Conservation (phyloP, 1,139 yeast genomes). For the Yamadazyma songkhlaensis region DNA sequence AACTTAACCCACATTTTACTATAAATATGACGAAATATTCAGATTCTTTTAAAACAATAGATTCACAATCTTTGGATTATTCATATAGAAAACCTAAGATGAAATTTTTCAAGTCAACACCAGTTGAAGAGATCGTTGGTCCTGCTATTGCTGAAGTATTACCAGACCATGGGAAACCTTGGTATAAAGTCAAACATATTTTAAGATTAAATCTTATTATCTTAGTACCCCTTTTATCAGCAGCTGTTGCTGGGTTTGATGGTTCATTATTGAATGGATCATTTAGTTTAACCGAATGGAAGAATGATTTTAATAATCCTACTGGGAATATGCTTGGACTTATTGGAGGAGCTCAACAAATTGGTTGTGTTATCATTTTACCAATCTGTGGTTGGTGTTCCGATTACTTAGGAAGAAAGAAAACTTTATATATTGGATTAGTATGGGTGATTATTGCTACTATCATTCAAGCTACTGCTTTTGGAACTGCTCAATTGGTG, state of each 20-base stretch:
- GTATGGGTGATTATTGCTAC: conserved; percentile 57
- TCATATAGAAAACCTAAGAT: conserved; percentile 1
- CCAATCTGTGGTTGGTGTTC: conserved; percentile 27
- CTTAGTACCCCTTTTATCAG: conserved; percentile 13
- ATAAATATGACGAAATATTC: too few relatives aligned
- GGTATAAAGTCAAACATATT: conserved; percentile 13
- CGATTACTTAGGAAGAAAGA: conserved; percentile 52
- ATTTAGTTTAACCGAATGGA: conserved; percentile 16
- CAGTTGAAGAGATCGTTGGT: conserved; percentile 14
- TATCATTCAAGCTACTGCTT: conserved; percentile 50
- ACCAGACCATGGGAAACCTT: conserved; percentile 14
- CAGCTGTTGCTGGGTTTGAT: conserved; percentile 20
- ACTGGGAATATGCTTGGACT: conserved; percentile 20
- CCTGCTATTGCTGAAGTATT: conserved; percentile 17
- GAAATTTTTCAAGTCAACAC: conserved; percentile 7
- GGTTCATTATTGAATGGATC: conserved; percentile 19
- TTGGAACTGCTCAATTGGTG: conserved; percentile 40
- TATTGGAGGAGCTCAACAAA: conserved; percentile 19
- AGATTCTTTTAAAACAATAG: too few relatives aligned
- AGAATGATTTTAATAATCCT: conserved; percentile 14
- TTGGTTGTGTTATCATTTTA: conserved; percentile 18
- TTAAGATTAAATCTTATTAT: conserved; percentile 12
- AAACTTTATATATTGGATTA: conserved; percentile 51
- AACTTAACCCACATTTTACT: not conserved
- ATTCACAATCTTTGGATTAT: not conserved